Evolutionary conservation across 2,329 filamentous ascomycete genomes (phyloP), one percentile per base, ranked within the genome.

Genomic region (Fusarium proliferatum): DNA sequence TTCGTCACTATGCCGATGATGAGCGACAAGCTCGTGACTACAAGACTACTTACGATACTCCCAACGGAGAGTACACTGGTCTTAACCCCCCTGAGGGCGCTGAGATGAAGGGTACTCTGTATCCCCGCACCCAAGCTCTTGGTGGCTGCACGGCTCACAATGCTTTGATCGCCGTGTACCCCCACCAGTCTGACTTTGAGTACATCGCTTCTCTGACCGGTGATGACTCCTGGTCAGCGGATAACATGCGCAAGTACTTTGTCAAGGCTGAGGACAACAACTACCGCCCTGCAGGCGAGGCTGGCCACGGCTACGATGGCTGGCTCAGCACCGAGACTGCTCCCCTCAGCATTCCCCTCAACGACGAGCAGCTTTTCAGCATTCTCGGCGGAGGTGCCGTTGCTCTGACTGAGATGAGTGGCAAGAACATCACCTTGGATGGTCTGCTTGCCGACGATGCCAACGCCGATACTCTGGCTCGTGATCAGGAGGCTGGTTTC

Each of bases 181-280:
- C 90, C 0, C 85, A 89, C 64, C 84, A 87, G 52, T 86, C 85
- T 34, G 91, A 92, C 79, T 92, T 88, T 81, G 83, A 90, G 51
- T 81, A 87, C 74, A 87, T 92, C 62, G 86, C 86, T 7, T 79
- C 81, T 17, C 76, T 91, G 34, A 92, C 90, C 5, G 89, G 90
- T 8, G 90, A 93, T 74, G 73, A 80, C 4, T 88, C 88, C 0
- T 92, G 90, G 90, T 80, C 82, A 0, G 83, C 89, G 0, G 81
- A 83, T 9, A 89, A 89, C 68, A 92, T 92, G 89, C 84, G 89
- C 67, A 82, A 86, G 69, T 90, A 91, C 80, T 89, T 88, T 64
- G 79, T 84, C 75, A 86, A 85, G 75, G 78, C 92, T 16, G 90
- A 92, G 81, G 84, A 85, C 51, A 87, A 87, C 81, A 76, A 83